Evolutionary conservation across 2,329 filamentous ascomycete species (phyloP).

Genomic region (Fusarium bulbicola): DNA sequence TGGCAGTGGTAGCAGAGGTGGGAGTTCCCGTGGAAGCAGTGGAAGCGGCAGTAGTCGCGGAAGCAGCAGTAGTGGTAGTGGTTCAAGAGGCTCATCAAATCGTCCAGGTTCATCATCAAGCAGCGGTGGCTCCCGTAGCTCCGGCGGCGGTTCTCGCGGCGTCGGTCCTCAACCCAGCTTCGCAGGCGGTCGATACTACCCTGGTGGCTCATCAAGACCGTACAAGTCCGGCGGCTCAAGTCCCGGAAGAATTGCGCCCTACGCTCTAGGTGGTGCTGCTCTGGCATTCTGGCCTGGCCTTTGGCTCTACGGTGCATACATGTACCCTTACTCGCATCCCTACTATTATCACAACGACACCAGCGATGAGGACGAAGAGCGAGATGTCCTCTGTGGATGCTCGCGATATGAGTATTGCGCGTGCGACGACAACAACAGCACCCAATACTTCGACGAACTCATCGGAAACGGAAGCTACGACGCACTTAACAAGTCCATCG

Average conservation of each 20-base stretch:
- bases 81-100: slow-evolving; percentile 35
- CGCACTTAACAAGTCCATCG: slow-evolving; percentile 67
- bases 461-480: slow-evolving; percentile 72
- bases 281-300: slow-evolving; percentile 70
- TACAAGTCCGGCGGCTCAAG: slow-evolving; percentile 67
- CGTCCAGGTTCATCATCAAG: slow-evolving; percentile 27
- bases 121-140: background rate
- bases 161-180: slow-evolving; percentile 66
- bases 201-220: slow-evolving; percentile 69
- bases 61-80: slow-evolving; percentile 3
- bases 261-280: slow-evolving; percentile 59
- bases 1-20: slow-evolving; percentile 25
- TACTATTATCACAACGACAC: slow-evolving; percentile 61
- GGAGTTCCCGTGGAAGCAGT: slow-evolving; percentile 25
- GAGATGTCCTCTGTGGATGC: slow-evolving; percentile 59
- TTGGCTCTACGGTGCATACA: slow-evolving; percentile 72
- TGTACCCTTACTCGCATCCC: slow-evolving; percentile 59
- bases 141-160: slow-evolving; percentile 58
- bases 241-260: slow-evolving; percentile 60
- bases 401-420: slow-evolving; percentile 62
- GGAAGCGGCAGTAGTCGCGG: slow-evolving; percentile 11
- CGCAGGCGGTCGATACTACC: slow-evolving; percentile 72
- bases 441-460: slow-evolving; percentile 67
- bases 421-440: slow-evolving; percentile 73
- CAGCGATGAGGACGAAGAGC: slow-evolving; percentile 51